Evolutionary conservation across 1,284 basidiomycete species (phyloP).

Genomic region (Sphagnurus paluster): DNA sequence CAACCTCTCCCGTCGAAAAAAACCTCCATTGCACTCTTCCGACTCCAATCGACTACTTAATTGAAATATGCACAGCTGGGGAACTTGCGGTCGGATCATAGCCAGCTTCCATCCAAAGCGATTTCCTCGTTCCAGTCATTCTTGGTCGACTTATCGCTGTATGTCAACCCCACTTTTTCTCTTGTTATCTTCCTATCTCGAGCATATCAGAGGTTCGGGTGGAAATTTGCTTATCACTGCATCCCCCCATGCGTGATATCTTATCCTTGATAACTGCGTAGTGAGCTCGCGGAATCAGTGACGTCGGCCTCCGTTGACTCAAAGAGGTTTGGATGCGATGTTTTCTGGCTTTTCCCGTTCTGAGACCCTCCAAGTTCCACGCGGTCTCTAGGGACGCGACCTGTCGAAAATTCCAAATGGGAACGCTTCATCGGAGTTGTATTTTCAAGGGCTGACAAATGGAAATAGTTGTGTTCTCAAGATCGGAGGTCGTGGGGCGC

Average conservation of each 20-base stretch:
- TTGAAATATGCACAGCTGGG: neutral
- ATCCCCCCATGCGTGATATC: neutral
- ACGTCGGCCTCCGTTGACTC: too few relatives aligned
- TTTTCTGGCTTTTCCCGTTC: neutral
- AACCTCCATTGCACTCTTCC: neutral
- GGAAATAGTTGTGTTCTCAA: slow-evolving; percentile 1
- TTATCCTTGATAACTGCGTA: neutral
- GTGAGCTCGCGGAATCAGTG: too few relatives aligned
- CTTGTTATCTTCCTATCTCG: neutral
- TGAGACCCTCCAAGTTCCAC: neutral
- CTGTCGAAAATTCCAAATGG: neutral
- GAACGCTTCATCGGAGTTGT: neutral
- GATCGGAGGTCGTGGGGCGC: slow-evolving; percentile 7
- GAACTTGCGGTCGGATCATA: neutral
- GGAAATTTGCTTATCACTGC: neutral
- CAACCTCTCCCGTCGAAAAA: neutral
- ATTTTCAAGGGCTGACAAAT: slow-evolving; percentile 1
- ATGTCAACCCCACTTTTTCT: neutral
- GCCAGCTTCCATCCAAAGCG: too few relatives aligned
- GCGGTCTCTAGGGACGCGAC: slow-evolving; percentile 1
- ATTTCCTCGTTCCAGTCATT: too few relatives aligned
- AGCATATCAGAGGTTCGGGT: neutral
- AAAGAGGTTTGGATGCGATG: too few relatives aligned
- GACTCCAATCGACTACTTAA: neutral
- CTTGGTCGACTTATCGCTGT: neutral